Conservation (phyloP, 1,284 basidiomycete genomes). For the Microbotryomycetes sp. region DNA sequence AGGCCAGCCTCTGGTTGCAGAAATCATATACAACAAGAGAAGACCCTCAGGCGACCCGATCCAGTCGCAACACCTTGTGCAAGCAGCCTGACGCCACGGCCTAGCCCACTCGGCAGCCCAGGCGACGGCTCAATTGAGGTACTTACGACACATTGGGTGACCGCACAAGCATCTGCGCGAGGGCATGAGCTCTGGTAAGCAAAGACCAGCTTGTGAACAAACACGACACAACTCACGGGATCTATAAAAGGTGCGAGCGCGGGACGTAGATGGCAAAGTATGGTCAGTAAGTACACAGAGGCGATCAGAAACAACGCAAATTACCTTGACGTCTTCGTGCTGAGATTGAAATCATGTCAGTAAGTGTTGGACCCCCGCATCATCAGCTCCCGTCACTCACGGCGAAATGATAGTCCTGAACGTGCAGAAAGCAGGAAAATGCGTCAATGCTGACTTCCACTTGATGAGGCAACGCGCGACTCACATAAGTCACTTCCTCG, state of each 20-base stretch:
- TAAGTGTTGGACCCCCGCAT: not conserved
- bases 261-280: not conserved
- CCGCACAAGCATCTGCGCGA: slow-evolving; percentile 25
- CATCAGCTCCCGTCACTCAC: not conserved
- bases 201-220: not conserved
- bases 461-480: too few relatives aligned
- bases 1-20: too few relatives aligned
- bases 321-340: not conserved
- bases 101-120: too few relatives aligned
- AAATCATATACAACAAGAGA: too few relatives aligned
- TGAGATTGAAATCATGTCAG: too few relatives aligned
- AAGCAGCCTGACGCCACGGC: too few relatives aligned
- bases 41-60: too few relatives aligned
- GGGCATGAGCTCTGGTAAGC: too few relatives aligned
- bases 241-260: not conserved
- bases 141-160: slow-evolving; percentile 2
- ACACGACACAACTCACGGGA: not conserved
- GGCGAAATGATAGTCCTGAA: not conserved
- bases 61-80: too few relatives aligned
- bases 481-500: slow-evolving; percentile 85
- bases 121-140: slow-evolving; percentile 5
- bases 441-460: too few relatives aligned
- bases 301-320: not conserved
- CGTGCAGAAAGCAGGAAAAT: not conserved
- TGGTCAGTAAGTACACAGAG: not conserved